These are phyloP conservation scores for Suhomyces sp. DNA, from an alignment of 805 yeast genomes.

Conservation along the genomic window DNA sequence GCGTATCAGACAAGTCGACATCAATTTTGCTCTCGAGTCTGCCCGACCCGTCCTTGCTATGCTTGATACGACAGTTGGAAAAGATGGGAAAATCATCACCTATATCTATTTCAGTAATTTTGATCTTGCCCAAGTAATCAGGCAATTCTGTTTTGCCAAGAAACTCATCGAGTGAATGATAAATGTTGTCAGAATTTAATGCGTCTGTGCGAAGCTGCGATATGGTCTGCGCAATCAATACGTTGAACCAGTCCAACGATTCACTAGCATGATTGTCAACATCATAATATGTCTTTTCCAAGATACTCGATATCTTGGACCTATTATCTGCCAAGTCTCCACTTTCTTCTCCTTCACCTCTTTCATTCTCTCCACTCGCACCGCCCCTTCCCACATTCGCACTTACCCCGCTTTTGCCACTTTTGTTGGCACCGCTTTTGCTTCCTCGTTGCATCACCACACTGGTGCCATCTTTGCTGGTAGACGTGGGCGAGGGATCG, in stretches of 20 bases:
- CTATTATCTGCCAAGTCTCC: constrained; percentile 14
- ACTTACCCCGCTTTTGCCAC: background rate
- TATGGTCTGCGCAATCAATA: constrained; percentile 85
- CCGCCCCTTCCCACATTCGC: background rate
- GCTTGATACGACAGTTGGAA: constrained; percentile 82
- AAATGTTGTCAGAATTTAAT: constrained; percentile 74
- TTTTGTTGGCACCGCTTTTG: constrained; percentile 12
- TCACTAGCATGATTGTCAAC: constrained; percentile 86
- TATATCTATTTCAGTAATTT: constrained; percentile 81
- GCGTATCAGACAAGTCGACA: constrained; percentile 82
- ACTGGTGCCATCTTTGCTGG: constrained; percentile 26
- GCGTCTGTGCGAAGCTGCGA: constrained; percentile 91
- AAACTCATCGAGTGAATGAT: constrained; percentile 70
- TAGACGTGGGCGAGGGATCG: constrained; percentile 50
- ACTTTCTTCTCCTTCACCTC: constrained; percentile 4
- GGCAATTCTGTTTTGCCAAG: constrained; percentile 65
- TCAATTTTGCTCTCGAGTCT: constrained; percentile 83
- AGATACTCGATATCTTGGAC: constrained; percentile 42
- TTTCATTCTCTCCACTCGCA: constrained; percentile 9
- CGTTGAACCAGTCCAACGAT: constrained; percentile 96
- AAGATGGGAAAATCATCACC: constrained; percentile 96
- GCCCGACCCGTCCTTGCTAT: constrained; percentile 51
- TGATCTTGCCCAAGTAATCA: constrained; percentile 73
- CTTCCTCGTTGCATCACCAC: constrained; percentile 34
- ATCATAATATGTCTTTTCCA: constrained; percentile 90